phyloP scores from a whole-genome alignment of 441 rosid species.

The Euphorbia corollata region DNA sequence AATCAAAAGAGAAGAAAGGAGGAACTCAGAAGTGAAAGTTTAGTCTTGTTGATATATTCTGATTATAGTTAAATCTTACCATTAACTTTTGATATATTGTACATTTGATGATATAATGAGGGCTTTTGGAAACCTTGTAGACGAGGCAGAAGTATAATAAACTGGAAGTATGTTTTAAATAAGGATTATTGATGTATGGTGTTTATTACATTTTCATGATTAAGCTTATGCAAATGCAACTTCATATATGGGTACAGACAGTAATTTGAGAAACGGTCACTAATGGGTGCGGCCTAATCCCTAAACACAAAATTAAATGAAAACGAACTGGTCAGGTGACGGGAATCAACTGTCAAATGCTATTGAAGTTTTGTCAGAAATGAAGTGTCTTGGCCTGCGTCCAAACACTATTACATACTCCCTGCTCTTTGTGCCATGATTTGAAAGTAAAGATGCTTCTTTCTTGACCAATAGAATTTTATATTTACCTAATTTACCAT shows the following conservation, averaged over 20 bases:
- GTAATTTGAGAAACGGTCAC: slow-evolving; percentile 7
- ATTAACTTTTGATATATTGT: no score
- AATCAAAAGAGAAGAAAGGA: no score
- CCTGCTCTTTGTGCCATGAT: slow-evolving; percentile 62
- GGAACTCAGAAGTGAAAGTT: not conserved
- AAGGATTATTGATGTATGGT: not conserved
- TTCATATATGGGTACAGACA: not conserved
- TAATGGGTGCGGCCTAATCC: not conserved
- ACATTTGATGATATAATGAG: no score
- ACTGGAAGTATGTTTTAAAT: not conserved
- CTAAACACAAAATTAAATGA: not conserved
- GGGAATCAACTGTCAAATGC: slow-evolving; percentile 77
- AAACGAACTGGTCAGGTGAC: slow-evolving; percentile 46
- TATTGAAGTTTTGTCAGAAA: slow-evolving; percentile 63
- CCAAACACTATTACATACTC: slow-evolving; percentile 80
- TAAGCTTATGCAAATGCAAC: not conserved
- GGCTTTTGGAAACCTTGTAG: not conserved
- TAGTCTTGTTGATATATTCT: not conserved
- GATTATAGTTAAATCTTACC: no score
- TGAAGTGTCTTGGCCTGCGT: slow-evolving; percentile 46
- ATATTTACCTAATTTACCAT: no score
- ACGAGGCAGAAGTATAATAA: not conserved
- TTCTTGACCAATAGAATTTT: no score
- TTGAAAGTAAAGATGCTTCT: no score
- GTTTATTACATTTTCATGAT: not conserved